Conservation (phyloP, 1,139 yeast species). For the Chernovozyma aurita region DNA sequence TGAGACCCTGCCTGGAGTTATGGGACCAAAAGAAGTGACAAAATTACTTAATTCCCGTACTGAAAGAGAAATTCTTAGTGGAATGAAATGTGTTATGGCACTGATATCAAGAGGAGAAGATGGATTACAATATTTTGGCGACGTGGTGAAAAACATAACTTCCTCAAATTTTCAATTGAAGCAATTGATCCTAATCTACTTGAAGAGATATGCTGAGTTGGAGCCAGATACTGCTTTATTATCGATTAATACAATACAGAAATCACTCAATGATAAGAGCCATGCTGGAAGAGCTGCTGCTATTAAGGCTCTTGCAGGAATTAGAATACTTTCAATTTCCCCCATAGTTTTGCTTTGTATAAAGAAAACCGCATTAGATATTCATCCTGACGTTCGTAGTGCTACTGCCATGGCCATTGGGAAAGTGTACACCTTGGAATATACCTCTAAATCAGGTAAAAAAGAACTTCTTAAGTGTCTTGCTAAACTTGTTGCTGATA, state of each 20-base stretch:
- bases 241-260: conserved; percentile 89
- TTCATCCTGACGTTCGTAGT: conserved; percentile 72
- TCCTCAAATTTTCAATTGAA: conserved; percentile 66
- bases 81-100: conserved; percentile 72
- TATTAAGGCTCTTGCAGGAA: conserved; percentile 74
- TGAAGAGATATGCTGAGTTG: conserved; percentile 72
- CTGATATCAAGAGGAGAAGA: conserved; percentile 63
- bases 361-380: conserved; percentile 64
- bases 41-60: conserved; percentile 63
- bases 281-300: conserved; percentile 70
- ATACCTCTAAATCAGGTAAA: conserved; percentile 10
- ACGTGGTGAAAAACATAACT: conserved; percentile 84
- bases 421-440: conserved; percentile 50
- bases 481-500: conserved; percentile 55
- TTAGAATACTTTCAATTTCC: conserved; percentile 71
- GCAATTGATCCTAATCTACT: conserved; percentile 73
- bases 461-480: conserved; percentile 48
- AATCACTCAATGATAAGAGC: conserved; percentile 64
- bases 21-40: conserved; percentile 60
- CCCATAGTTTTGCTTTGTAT: conserved; percentile 76
- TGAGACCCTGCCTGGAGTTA: conserved; percentile 46
- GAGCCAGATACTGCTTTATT: conserved; percentile 87
- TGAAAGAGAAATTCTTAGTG: conserved; percentile 68
- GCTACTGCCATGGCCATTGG: conserved; percentile 77
- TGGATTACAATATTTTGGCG: conserved; percentile 67